Base-by-base conservation (phyloP, 768 basidiomycete species). In the Hortiboletus campestris region DNA sequence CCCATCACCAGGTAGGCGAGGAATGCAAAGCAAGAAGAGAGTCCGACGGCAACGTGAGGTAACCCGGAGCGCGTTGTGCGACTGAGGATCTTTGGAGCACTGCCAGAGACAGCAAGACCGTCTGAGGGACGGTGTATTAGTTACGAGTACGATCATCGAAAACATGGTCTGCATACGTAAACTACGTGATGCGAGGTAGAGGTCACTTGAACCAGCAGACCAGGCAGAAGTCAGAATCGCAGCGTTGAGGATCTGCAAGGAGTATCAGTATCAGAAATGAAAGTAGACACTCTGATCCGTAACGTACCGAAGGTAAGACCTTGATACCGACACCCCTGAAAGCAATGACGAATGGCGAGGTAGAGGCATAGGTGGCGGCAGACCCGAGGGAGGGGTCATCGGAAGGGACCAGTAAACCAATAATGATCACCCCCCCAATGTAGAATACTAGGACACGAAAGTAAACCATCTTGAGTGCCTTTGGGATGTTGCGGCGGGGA, bases 71-170 rank as follows among this genome's bases (percentile, higher is more conserved):
- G 58, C 14, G 67, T 64, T 2, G 77, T 77, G 49, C 73, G 69
- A n/a, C 63, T 46, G 53, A 86, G 84, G 48, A 85, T 63, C 51
- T 68, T 74, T 1, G 84, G 84, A 0, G 84, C 82, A 50, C 81
- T 78, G 1, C 80, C 78, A 17, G 75, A 74, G 47, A 76, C 58
- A 5, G 84, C 78, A 10, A 85, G 76, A 59, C 80, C 79, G 60
- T 84, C 57, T 84, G 73, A 0, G 74, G 56, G 56, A 73, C 71
- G 35, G 58, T 28, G 68, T 17, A 4, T 38, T 38, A 38, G 17
- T n/a, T 38, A 9, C 9, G 17, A 38, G 4, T 38, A 9, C 36
- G 36, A 38, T 55, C 13, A 3, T 8, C 9, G 36, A 4, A 38
- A 38, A 4, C 8, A 38, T 17, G 36, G 36, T n/a, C 36, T 17